Evolutionary conservation across 306 rosid genomes (phyloP), one percentile per base, ranked within the genome.

Genomic region (Lathyrus tuberosus): DNA sequence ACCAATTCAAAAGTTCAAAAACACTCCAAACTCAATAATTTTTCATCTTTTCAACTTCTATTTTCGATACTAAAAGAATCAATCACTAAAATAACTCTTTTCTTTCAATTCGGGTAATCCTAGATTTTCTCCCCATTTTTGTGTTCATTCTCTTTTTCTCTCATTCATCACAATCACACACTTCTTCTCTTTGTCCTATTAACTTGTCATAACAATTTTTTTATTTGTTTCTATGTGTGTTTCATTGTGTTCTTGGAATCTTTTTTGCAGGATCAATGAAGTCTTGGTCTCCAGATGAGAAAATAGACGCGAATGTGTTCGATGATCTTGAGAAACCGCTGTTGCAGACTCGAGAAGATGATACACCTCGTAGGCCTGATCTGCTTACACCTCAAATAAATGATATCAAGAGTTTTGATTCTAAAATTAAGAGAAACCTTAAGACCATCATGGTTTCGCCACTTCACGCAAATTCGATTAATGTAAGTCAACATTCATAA

Each of bases 401-500:
- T 8, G 86, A 71, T 41, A 64, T 89, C 28, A 67, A 77, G 69
- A 79, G 89, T 75, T 76, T 86, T 33, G 38, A 0, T 81, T 85
- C 79, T 75, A 77, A 6, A 62, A 80, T 40, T 33, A 33, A 33
- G 38, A 71, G 75, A 69, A 78, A 35, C 57, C 83, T 89, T 31
- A 28, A 77, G 69, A 71, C 66, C 74, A 73, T 83, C 37, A 67
- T 31, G 64, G 91, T 82, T 43, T 88, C 91, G 1, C 79, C 96
- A 5, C 80, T 83, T 72, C 81, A 86, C 40, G 89, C 87, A 46
- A 83, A 75, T 42, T 62, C 79, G 38, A 61, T 86, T 18, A 61
- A 43, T 68, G 91, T 86, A 73, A 86, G 91, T 71, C 24, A 53
- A 26, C 18, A n/a, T 16, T 6, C 1, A 4, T 5, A 57, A 28